Conservation (phyloP, 2,329 filamentous ascomycete genomes). For the Hirsutella minnesotensis region DNA sequence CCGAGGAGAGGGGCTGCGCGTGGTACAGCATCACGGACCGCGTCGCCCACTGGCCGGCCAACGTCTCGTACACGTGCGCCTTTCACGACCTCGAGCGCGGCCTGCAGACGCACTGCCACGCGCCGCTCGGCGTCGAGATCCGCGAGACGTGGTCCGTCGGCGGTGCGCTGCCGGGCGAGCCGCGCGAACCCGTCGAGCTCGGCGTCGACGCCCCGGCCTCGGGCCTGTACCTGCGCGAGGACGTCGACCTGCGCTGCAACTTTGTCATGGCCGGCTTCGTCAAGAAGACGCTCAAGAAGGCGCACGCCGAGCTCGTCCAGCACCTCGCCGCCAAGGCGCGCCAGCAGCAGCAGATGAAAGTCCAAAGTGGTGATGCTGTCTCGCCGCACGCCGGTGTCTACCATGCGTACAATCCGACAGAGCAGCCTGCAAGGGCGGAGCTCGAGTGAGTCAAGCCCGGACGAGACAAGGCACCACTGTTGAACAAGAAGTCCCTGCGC, state of each 20-base stretch:
- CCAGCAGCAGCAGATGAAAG: background rate
- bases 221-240: slow-evolving; percentile 74
- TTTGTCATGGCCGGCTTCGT: slow-evolving; percentile 65
- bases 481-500: too few species aligned
- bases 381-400: too few species aligned
- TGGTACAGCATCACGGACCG: slow-evolving; percentile 77
- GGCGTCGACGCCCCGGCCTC: background rate
- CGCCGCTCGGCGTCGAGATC: slow-evolving; percentile 70
- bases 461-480: too few species aligned
- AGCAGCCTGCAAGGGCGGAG: too few species aligned
- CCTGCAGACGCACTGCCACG: slow-evolving; percentile 73
- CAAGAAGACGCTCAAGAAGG: slow-evolving; percentile 69
- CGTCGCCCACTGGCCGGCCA: slow-evolving; percentile 35
- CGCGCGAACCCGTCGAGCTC: slow-evolving; percentile 29
- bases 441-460: too few species aligned
- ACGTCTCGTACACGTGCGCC: slow-evolving; percentile 67
- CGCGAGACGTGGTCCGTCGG: slow-evolving; percentile 66
- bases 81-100: slow-evolving; percentile 66
- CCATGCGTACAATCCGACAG: too few species aligned
- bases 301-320: slow-evolving; percentile 59
- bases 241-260: slow-evolving; percentile 72
- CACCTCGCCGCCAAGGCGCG: slow-evolving; percentile 31
- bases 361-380: too few species aligned
- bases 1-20: slow-evolving; percentile 56
- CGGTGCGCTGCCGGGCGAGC: slow-evolving; percentile 61